Conservation (phyloP, 2,329 filamentous ascomycete genomes). For the Curvularia eragrostidis region DNA sequence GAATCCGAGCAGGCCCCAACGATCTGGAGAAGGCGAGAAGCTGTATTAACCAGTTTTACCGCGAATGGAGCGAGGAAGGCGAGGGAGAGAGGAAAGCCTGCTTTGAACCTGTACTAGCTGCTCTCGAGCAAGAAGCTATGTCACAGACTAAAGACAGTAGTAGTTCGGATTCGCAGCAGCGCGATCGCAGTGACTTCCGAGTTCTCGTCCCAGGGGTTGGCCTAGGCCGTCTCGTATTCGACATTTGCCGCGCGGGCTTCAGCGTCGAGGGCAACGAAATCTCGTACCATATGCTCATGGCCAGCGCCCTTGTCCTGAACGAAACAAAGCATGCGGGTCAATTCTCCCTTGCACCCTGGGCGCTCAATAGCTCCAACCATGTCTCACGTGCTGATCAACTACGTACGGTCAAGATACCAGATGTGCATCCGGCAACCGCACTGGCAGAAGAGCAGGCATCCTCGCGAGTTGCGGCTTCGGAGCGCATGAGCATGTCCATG, state of each 20-base stretch:
- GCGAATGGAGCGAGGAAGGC: conserved; percentile 90
- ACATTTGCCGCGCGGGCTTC: conserved; percentile 77
- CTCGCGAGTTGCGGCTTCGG: conserved; percentile 52
- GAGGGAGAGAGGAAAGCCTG: conserved; percentile 74
- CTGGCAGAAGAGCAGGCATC: conserved; percentile 37
- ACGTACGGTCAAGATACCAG: conserved; percentile 75
- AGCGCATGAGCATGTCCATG: conserved; percentile 89
- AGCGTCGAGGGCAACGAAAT: conserved; percentile 88
- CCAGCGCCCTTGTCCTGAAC: conserved; percentile 78
- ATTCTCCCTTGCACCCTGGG: conserved; percentile 83
- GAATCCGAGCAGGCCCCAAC: conserved; percentile 63
- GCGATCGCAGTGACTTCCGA: conserved; percentile 55
- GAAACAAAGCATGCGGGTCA: conserved; percentile 65
- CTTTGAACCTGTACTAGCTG: conserved; percentile 74
- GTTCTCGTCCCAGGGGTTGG: conserved; percentile 91
- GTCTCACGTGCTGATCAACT: conserved; percentile 75
- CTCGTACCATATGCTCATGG: conserved; percentile 94
- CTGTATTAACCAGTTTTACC: conserved; percentile 90
- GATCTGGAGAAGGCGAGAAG: conserved; percentile 93
- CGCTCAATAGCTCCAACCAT: conserved; percentile 88
- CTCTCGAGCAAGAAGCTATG: conserved; percentile 59
- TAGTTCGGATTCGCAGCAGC: background rate
- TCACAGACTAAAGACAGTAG: too few relatives aligned
- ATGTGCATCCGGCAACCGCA: conserved; percentile 62
- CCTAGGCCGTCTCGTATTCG: conserved; percentile 86